Percentiles rank a stretch among this genome's conserved stretches.
Evolutionary conservation across 2,329 filamentous ascomycete species (phyloP).

Genomic region (Corynespora cassiicola): DNA sequence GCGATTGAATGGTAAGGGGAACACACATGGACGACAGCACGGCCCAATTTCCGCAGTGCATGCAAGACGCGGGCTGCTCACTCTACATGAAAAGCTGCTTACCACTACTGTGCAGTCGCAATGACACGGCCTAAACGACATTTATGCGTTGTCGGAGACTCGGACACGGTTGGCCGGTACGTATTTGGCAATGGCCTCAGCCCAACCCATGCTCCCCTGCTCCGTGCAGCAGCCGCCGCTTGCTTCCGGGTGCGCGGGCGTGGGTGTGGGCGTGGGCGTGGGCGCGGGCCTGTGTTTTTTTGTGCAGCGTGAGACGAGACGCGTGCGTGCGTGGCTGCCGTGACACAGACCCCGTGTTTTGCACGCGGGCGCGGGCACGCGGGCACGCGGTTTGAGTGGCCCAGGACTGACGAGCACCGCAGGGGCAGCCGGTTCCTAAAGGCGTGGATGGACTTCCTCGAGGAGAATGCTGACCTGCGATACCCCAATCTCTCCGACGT

Average conservation of each 20-base stretch:
- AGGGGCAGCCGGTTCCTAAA: constrained; percentile 88
- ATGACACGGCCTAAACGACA: constrained; percentile 96
- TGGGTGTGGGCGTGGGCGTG: background rate
- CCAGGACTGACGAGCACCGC: constrained; percentile 21
- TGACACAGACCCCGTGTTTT: constrained; percentile 8
- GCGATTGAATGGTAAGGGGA: constrained; percentile 80
- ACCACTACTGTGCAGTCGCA: constrained; percentile 67
- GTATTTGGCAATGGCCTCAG: too few relatives aligned
- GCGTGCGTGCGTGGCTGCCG: constrained; percentile 20
- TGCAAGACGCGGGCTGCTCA: constrained; percentile 2
- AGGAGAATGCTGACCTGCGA: constrained; percentile 86
- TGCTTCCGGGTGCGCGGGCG: constrained; percentile 2
- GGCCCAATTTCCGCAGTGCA: constrained; percentile 13
- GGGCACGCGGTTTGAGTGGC: constrained; percentile 5
- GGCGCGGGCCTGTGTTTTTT: constrained; percentile 9
- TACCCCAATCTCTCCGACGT: constrained; percentile 74
- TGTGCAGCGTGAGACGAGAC: constrained; percentile 11
- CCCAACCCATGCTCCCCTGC: too few relatives aligned
- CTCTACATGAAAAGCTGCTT: constrained; percentile 5
- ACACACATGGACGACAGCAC: background rate
- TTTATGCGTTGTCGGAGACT: constrained; percentile 89
- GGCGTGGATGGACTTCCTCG: constrained; percentile 88
- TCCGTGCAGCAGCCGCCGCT: too few relatives aligned
- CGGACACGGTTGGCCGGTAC: constrained; percentile 88
- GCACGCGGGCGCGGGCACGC: constrained; percentile 7